Evolutionary conservation across 352 stramenopile species (phyloP), one percentile per base, ranked within the genome.

Genomic region (Phytophthora crassamura): DNA sequence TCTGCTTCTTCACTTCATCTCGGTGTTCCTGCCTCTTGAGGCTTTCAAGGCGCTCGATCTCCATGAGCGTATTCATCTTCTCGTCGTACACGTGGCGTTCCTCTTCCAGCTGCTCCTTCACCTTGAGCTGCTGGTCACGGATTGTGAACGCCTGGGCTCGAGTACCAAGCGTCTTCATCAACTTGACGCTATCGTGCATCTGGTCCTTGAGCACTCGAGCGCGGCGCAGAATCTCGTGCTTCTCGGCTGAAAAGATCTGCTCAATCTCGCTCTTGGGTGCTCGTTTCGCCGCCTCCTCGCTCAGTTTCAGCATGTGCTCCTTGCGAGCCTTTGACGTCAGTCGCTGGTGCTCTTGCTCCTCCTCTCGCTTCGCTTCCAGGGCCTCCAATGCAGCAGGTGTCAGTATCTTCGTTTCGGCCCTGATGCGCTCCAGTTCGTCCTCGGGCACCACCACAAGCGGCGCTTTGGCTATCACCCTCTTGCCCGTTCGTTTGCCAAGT

Each of bases 21-120:
- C 96, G 72, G 22, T 85, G 77, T 62, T 98, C 94, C 56, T 97
- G 89, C 30, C 76, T 69, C 63, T 98, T 93, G 3, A 99, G 78
- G 15, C 96, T 93, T 59, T 97, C 84, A 14, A 99, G 80, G 1
- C 95, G 88, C 71, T 98, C 89, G 42, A 98, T 89, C 72, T 98
- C 94, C 94, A 98, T 98, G 42, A 96, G 77, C 42, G 97, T 75
- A 52, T 98, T 97, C 88, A 98, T 97, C 51, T 97, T 91, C 16
- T 94, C 82, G 49, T 99, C 93, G 76, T 98, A 98, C 63, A 97
- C 78, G 28, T 90, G 74, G 25, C 97, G 86, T 10, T 88, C 75
- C 7, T 91, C 79, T 67, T 89, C 82, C 1, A 90, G 66, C 16
- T 83, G 72, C 28, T 82, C 59, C 46, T 89, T 83, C 33, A 91